Conservation (phyloP, 2,329 filamentous ascomycete genomes). For the Fusarium begoniae region DNA sequence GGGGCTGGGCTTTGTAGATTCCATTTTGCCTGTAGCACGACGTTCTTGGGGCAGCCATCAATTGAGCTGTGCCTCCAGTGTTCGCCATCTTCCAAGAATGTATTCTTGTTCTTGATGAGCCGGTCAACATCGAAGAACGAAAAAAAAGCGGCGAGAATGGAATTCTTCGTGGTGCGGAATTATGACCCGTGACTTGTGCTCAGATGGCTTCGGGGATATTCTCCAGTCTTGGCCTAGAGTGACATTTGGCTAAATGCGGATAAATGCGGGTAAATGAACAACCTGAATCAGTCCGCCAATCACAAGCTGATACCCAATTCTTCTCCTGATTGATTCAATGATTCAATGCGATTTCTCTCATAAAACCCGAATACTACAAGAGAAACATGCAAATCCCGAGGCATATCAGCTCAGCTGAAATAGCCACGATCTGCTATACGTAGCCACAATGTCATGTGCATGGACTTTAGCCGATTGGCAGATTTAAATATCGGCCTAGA, state of each 20-base stretch:
- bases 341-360: neutral
- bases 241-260: constrained; percentile 17
- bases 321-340: neutral
- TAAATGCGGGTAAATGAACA: constrained; percentile 23
- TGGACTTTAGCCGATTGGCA: neutral
- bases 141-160: neutral
- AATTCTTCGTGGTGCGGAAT: neutral
- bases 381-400: neutral
- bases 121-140: neutral
- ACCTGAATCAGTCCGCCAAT: constrained; percentile 18
- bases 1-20: neutral
- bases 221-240: constrained; percentile 15
- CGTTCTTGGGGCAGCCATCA: neutral
- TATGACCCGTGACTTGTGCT: neutral
- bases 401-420: neutral
- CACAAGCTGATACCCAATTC: neutral
- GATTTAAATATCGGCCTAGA: neutral
- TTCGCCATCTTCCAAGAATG: neutral
- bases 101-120: rapidly evolving
- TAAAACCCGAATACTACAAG: neutral
- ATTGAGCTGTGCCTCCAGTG: neutral
- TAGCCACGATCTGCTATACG: neutral
- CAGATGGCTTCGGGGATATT: neutral
- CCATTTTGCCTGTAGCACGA: neutral
- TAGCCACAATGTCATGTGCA: neutral